These are phyloP conservation scores for Dactylonectria macrodidyma DNA, from an alignment of 2,329 filamentous ascomycete species.

Conservation along the genomic window DNA sequence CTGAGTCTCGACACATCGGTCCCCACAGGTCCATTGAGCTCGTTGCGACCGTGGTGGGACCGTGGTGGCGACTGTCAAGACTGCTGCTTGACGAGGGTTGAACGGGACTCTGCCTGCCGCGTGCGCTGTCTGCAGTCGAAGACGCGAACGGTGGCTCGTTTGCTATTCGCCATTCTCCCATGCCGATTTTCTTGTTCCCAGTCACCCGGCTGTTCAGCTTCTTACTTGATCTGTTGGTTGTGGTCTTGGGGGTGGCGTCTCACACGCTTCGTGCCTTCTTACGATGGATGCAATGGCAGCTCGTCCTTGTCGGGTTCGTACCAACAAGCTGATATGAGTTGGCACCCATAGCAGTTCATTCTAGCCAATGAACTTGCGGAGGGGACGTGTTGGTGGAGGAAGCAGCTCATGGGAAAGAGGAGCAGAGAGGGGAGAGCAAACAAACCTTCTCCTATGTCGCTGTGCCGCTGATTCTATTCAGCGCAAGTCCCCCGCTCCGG, in stretches of 20 bases:
- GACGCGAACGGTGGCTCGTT: constrained; percentile 7
- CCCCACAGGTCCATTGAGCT: neutral
- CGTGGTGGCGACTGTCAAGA: constrained; percentile 33
- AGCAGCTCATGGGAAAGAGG: neutral
- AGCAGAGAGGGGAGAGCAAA: constrained; percentile 13
- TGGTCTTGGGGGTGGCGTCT: constrained; percentile 22
- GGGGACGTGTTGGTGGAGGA: neutral
- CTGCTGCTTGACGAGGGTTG: constrained; percentile 6
- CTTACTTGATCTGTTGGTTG: neutral
- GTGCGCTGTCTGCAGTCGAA: neutral
- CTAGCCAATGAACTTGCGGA: neutral
- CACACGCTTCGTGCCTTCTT: constrained; percentile 24
- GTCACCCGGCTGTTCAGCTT: neutral
- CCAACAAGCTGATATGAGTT: constrained; percentile 7
- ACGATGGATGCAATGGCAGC: constrained; percentile 1
- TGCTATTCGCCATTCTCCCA: neutral
- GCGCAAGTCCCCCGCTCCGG: neutral
- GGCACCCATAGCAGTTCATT: neutral
- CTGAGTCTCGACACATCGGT: constrained; percentile 22
- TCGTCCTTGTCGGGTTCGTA: constrained; percentile 4
- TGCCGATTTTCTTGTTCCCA: neutral
- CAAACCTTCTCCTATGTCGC: constrained; percentile 2
- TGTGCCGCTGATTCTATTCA: constrained; percentile 1
- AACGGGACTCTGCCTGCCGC: constrained; percentile 10
- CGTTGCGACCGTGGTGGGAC: constrained; percentile 3